Conservation (phyloP, 1,284 basidiomycete species). For the Pyrrhoderma lamaoense region DNA sequence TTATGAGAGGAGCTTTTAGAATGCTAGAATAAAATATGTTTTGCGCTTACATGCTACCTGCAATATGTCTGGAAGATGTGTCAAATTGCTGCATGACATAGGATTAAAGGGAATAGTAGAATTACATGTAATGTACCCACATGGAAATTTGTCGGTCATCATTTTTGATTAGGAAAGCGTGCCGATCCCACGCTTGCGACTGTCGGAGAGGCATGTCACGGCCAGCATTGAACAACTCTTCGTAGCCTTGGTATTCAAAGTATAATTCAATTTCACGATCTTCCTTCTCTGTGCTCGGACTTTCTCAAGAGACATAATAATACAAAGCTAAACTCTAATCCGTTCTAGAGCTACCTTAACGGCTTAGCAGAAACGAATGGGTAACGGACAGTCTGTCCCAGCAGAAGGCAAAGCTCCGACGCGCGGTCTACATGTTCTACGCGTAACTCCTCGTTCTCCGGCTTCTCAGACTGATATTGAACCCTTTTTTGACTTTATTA, state of each 20-base stretch:
- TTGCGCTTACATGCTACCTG: too few relatives aligned
- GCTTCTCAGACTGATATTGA: slow-evolving; percentile 83
- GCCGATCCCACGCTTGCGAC: too few relatives aligned
- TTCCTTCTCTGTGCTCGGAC: background rate
- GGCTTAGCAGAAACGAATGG: slow-evolving; percentile 43
- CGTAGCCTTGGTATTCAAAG: background rate
- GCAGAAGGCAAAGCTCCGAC: slow-evolving; percentile 48
- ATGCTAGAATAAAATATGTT: too few relatives aligned
- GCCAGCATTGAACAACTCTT: too few relatives aligned
- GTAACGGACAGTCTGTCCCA: slow-evolving; percentile 62
- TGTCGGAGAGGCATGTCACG: too few relatives aligned
- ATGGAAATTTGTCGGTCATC: too few relatives aligned
- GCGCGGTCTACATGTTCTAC: slow-evolving; percentile 75
- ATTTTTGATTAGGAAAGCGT: too few relatives aligned
- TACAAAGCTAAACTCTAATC: background rate
- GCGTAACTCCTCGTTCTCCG: slow-evolving; percentile 82
- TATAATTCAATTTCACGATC: background rate
- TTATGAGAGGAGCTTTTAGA: too few relatives aligned
- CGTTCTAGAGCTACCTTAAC: background rate
- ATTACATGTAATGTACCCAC: too few relatives aligned
- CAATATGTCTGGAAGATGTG: too few relatives aligned
- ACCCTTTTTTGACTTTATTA: slow-evolving; percentile 95
- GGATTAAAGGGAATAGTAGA: too few relatives aligned
- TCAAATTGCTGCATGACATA: too few relatives aligned
- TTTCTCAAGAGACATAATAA: background rate